Evolutionary conservation across 768 basidiomycete species (phyloP).

Genomic region (Pisolithus orientalis): DNA sequence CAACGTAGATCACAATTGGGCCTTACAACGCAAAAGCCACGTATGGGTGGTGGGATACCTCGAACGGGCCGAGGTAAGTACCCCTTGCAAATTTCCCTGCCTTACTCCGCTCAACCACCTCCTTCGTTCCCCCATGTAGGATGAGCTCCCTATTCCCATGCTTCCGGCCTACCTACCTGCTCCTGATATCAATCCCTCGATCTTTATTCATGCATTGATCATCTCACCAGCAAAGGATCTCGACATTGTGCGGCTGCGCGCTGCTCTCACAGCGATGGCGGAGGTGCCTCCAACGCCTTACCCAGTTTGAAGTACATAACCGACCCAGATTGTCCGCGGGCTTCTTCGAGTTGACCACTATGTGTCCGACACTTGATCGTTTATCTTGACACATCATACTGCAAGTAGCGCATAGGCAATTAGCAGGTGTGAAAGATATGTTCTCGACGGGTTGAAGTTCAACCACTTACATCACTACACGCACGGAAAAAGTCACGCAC

Average conservation of each 20-base stretch:
- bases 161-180: conserved; percentile 36
- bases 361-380: too few species aligned
- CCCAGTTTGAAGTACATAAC: conserved; percentile 6
- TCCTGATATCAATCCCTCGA: conserved; percentile 34
- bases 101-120: conserved; percentile 9
- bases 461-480: too few species aligned
- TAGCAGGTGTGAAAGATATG: too few species aligned
- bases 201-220: conserved; percentile 51
- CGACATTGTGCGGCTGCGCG: conserved; percentile 24
- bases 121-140: conserved; percentile 22
- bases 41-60: conserved; percentile 55
- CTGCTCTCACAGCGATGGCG: conserved; percentile 17
- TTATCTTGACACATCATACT: too few species aligned
- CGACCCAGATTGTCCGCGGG: too few species aligned
- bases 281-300: conserved; percentile 14
- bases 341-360: too few species aligned
- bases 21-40: conserved; percentile 43
- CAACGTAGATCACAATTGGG: conserved; percentile 34
- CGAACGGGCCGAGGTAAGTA: conserved; percentile 42
- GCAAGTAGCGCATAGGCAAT: too few species aligned
- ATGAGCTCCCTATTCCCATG: conserved; percentile 34
- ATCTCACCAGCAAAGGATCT: conserved; percentile 43
- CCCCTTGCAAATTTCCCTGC: conserved; percentile 1
- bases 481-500: too few species aligned
- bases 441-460: too few species aligned